Conservation (phyloP, 306 rosid species). For the Corylus avellana region DNA sequence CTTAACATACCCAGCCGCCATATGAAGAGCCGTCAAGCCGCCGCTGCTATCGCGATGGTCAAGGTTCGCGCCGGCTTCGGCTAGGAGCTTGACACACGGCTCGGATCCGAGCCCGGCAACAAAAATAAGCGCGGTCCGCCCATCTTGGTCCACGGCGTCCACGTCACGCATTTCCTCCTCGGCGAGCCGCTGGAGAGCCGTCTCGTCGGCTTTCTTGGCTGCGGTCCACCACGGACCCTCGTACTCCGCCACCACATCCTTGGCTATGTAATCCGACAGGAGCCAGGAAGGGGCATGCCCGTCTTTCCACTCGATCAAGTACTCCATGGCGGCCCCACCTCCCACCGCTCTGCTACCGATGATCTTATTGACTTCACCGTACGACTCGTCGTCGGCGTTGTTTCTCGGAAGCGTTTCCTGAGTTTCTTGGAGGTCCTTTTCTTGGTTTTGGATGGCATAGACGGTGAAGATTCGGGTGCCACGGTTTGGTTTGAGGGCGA, state of each 20-base stretch:
- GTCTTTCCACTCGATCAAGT: constrained; percentile 83
- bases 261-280: constrained; percentile 68
- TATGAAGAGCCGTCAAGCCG: constrained; percentile 66
- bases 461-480: constrained; percentile 3
- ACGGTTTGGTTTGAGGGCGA: constrained; percentile 35
- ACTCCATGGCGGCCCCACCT: constrained; percentile 61
- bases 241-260: constrained; percentile 76
- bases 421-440: constrained; percentile 6
- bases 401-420: neutral
- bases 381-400: constrained; percentile 49
- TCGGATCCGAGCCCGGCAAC: constrained; percentile 79
- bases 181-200: constrained; percentile 37
- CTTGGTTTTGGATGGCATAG: constrained; percentile 48
- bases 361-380: constrained; percentile 74
- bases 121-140: constrained; percentile 73
- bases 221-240: constrained; percentile 94
- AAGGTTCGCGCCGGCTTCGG: constrained; percentile 60
- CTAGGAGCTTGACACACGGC: constrained; percentile 53
- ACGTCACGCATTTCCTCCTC: constrained; percentile 58
- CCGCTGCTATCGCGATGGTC: constrained; percentile 62
- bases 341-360: constrained; percentile 68
- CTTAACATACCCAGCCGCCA: constrained; percentile 78
- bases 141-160: constrained; percentile 66
- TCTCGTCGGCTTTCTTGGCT: constrained; percentile 69
- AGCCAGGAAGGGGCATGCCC: constrained; percentile 85